A percentile compares a stretch with the other conserved stretches of the same genome.
These are phyloP conservation scores for Colletotrichum graminicola DNA, from an alignment of 2,329 filamentous ascomycete genomes.

Conservation along the genomic window DNA sequence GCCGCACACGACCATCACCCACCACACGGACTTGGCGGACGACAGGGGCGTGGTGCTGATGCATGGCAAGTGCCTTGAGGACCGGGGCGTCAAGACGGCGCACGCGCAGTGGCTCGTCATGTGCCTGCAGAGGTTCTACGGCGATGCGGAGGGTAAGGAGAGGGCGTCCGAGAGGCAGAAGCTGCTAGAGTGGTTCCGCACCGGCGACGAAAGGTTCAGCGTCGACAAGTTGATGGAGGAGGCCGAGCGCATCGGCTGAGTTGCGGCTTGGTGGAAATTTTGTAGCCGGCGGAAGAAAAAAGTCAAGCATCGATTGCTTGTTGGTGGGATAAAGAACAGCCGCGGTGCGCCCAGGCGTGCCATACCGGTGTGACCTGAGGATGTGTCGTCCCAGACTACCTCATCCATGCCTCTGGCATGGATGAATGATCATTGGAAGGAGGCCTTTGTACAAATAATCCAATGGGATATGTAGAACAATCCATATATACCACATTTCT, in stretches of 20 bases:
- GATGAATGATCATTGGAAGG: neutral
- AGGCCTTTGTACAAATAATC: conserved; percentile 20
- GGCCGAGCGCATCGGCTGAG: conserved; percentile 79
- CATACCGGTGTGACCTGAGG: neutral
- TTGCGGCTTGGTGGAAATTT: neutral
- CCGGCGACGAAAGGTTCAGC: conserved; percentile 82
- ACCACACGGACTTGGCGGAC: conserved; percentile 83
- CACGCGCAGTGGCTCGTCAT: conserved; percentile 93
- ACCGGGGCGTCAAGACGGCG: conserved; percentile 79
- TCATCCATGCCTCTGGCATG: neutral
- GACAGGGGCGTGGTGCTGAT: conserved; percentile 86
- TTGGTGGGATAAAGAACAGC: neutral
- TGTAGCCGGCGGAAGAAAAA: too few species aligned
- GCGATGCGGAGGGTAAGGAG: conserved; percentile 68
- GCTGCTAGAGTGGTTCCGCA: conserved; percentile 84
- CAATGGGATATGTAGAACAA: conserved; percentile 28
- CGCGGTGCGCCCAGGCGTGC: neutral
- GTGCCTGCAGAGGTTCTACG: conserved; percentile 95
- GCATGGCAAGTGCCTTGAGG: conserved; percentile 86
- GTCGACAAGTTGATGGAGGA: conserved; percentile 90
- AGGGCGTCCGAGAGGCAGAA: conserved; percentile 73
- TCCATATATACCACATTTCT: conserved; percentile 28
- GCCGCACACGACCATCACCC: conserved; percentile 94
- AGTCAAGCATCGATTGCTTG: neutral
- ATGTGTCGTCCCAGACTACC: neutral